Conservation (phyloP, 805 yeast species). For the Nakazawaea ishiwadae region DNA sequence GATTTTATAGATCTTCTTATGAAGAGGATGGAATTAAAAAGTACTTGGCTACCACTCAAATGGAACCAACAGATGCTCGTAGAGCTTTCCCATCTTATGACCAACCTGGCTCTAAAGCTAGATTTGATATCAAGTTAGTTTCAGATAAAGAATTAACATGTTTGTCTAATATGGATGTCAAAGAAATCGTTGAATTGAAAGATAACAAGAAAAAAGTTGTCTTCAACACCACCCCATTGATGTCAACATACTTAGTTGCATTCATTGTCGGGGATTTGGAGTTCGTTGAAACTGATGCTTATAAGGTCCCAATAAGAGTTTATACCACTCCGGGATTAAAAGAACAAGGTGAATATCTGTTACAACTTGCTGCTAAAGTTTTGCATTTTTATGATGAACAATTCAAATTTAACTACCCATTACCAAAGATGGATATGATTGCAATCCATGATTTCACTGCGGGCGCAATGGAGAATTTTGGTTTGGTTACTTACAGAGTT, state of each 20-base stretch:
- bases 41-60: slow-evolving; percentile 61
- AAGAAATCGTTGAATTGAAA: slow-evolving; percentile 29
- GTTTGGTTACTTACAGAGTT: slow-evolving; percentile 64
- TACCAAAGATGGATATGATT: slow-evolving; percentile 76
- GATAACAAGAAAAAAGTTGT: slow-evolving; percentile 39
- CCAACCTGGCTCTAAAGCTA: slow-evolving; percentile 68
- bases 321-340: slow-evolving; percentile 49
- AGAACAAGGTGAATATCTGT: slow-evolving; percentile 42
- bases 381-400: slow-evolving; percentile 43
- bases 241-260: slow-evolving; percentile 74
- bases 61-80: slow-evolving; percentile 77
- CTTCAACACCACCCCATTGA: slow-evolving; percentile 62
- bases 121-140: slow-evolving; percentile 52
- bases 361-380: slow-evolving; percentile 41
- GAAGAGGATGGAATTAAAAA: slow-evolving; percentile 50
- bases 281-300: slow-evolving; percentile 50
- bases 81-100: slow-evolving; percentile 76
- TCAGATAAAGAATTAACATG: slow-evolving; percentile 50
- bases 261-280: slow-evolving; percentile 66
- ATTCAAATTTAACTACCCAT: slow-evolving; percentile 59
- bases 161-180: slow-evolving; percentile 64
- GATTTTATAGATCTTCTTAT: slow-evolving; percentile 66
- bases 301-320: slow-evolving; percentile 54
- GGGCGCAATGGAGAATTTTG: slow-evolving; percentile 93
- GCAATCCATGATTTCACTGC: slow-evolving; percentile 80